Evolutionary conservation across 148 eudicot genomes (phyloP).

Genomic region (Chenopodium formosanum): DNA sequence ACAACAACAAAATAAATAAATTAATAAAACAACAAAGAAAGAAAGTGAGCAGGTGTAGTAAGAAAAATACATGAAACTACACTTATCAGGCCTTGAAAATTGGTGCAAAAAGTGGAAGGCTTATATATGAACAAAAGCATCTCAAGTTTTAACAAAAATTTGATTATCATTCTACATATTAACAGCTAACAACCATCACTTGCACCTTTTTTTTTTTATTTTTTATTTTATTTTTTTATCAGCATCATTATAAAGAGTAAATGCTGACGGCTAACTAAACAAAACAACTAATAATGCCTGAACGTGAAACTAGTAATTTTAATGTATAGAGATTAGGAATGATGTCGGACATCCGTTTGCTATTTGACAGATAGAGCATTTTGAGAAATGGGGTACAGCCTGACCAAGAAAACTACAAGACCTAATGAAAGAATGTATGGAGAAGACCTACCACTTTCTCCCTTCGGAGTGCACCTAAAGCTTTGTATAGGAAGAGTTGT

Average conservation of each 20-base stretch:
- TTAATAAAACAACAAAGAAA: not conserved
- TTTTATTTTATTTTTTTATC: too few species aligned
- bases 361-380: not conserved
- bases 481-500: constrained; percentile 57
- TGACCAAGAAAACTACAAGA: not conserved
- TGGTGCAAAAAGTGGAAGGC: not conserved
- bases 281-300: not conserved
- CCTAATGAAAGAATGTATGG: not conserved
- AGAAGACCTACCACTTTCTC: constrained; percentile 52
- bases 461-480: constrained; percentile 58
- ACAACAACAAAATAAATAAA: too few species aligned
- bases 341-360: too few species aligned
- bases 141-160: not conserved
- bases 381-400: not conserved
- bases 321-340: not conserved
- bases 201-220: not conserved
- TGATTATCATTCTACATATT: not conserved
- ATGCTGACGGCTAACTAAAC: not conserved
- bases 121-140: not conserved
- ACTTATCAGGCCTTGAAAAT: not conserved
- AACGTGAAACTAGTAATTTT: not conserved
- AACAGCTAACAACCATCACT: not conserved
- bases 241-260: not conserved
- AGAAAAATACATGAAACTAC: not conserved
- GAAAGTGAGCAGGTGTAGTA: not conserved